A percentile compares a stretch with the other conserved stretches of the same genome.
These are phyloP conservation scores for Fusarium camptoceras DNA, from an alignment of 2,329 filamentous ascomycete genomes.

Conservation along the genomic window DNA sequence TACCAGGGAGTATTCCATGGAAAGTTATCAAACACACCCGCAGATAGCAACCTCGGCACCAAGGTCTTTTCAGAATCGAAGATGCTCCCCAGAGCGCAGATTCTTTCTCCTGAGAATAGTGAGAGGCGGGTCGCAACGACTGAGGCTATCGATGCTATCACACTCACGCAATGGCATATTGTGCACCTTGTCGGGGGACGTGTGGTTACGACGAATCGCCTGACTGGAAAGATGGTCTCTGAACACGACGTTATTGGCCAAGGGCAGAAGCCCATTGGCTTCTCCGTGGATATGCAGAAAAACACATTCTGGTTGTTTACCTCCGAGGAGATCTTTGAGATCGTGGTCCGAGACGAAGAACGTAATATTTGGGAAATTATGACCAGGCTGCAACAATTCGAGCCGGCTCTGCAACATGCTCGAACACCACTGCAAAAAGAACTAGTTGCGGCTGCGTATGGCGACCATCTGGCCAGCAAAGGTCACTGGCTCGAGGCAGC, in stretches of 20 bases:
- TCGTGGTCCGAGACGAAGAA: conserved; percentile 90
- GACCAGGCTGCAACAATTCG: conserved; percentile 87
- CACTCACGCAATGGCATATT: conserved; percentile 94
- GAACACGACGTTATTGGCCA: conserved; percentile 87
- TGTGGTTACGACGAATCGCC: conserved; percentile 85
- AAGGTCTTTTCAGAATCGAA: conserved; percentile 84
- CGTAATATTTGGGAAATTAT: conserved; percentile 96
- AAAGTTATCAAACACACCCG: conserved; percentile 73
- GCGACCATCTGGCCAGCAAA: conserved; percentile 86
- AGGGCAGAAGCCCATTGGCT: conserved; percentile 82
- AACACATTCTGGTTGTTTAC: conserved; percentile 99
- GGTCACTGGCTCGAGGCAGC: conserved; percentile 89
- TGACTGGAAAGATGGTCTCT: conserved; percentile 87
- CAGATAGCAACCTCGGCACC: conserved; percentile 72
- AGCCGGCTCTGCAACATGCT: conserved; percentile 87
- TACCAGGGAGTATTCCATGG: conserved; percentile 90
- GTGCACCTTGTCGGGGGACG: conserved; percentile 84
- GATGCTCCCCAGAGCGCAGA: conserved; percentile 78
- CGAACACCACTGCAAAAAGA: conserved; percentile 85
- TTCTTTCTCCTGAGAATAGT: conserved; percentile 75
- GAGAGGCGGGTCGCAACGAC: conserved; percentile 73
- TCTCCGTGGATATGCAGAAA: conserved; percentile 91
- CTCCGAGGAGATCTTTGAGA: conserved; percentile 89
- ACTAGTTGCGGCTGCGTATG: conserved; percentile 89
- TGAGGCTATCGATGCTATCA: conserved; percentile 82